Evolutionary conservation across 371 early-diverging fungal species (phyloP).

Genomic region (Mortierella sp.): DNA sequence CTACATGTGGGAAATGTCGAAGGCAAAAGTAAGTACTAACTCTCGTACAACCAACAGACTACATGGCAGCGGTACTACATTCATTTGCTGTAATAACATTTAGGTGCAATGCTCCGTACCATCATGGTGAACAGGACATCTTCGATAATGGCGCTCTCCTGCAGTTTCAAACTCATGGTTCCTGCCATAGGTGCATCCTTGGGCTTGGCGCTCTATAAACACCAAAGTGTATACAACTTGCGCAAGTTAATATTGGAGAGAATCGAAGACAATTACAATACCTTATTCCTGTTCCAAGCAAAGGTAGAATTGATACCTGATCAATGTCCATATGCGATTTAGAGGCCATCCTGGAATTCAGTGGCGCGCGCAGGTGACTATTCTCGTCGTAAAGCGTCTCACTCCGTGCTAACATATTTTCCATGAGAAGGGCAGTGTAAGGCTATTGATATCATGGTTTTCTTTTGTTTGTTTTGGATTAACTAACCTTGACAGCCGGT

Average conservation of each 20-base stretch:
- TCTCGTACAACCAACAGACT: background rate
- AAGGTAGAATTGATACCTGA: constrained; percentile 11
- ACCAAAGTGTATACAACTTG: background rate
- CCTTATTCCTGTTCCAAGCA: background rate
- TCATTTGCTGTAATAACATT: background rate
- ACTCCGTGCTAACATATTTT: background rate
- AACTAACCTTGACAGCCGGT: background rate
- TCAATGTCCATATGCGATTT: constrained; percentile 26
- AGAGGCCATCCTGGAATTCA: constrained; percentile 37
- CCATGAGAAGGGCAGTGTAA: background rate
- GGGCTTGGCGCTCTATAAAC: constrained; percentile 9
- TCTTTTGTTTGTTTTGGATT: background rate
- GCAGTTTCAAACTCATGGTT: constrained; percentile 59
- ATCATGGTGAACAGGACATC: constrained; percentile 90
- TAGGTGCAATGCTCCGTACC: constrained; percentile 60
- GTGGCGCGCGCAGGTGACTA: constrained; percentile 41
- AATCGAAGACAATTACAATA: background rate
- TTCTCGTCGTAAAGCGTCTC: constrained; percentile 33
- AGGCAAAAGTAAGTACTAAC: background rate
- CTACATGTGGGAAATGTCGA: constrained; percentile 52
- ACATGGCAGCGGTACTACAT: background rate
- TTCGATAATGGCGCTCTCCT: constrained; percentile 89
- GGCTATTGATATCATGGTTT: background rate
- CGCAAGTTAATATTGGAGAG: background rate
- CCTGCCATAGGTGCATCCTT: constrained; percentile 21